Evolutionary conservation across 805 yeast species (phyloP), one percentile per base, ranked within the genome.

Genomic region (Candida schatavii): DNA sequence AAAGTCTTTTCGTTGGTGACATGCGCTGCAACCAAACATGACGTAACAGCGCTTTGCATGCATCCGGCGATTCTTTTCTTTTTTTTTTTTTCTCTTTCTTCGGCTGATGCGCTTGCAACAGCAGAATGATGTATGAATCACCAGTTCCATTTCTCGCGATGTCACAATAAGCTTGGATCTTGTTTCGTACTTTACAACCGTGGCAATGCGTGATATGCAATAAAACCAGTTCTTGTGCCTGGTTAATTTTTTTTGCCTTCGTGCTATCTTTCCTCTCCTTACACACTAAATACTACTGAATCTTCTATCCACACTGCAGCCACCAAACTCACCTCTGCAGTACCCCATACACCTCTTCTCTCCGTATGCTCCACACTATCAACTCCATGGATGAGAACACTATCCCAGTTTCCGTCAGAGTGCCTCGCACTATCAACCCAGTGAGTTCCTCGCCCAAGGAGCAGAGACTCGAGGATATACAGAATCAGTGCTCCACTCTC

Each of bases 401-500:
- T 11, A 7, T 23, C 7, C 27, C 27, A 7, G 27, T 23, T 7
- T 23, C 27, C 11, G 18, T 14, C 7, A 14, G 13, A 20, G 20
- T 23, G 23, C 18, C 27, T 19, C 13, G 28, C 19, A 34, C 17
- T 15, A 34, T 22, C 28, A 34, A 22, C 17, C 20, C 28, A 7
- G 27, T 11, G 17, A 23, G 17, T 5, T 22, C 37, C 30, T 20
- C 43, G 10, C 37, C 35, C 11, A 50, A 46, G 20, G 49, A 44
- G 23, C 50, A 54, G 37, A 50, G 50, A 5, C 47, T 64, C 18
- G 56, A 62, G 36, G 68, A 61, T 30, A 60, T 64, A 32, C 62
- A 62, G 38, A 54, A 55, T 35, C 68, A 64, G 43, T 62, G 68
- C 42, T 50, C 60, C 13, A 50, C 48, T 34, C 48, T 64, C 25